These are phyloP conservation scores for Truncatella angustata DNA, from an alignment of 2,329 filamentous ascomycete genomes.

Conservation along the genomic window DNA sequence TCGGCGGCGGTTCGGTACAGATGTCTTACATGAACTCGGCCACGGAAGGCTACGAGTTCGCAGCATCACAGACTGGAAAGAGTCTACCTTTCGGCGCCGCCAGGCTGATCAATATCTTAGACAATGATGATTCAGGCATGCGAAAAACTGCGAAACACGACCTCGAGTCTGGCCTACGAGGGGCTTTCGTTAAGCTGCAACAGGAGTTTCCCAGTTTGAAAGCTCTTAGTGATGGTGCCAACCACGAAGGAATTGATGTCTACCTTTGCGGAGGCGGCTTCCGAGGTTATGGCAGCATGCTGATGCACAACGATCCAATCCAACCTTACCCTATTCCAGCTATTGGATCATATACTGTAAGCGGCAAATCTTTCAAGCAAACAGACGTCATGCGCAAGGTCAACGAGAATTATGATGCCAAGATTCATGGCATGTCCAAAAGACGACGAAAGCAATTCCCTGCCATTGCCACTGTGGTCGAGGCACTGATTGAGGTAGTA, in stretches of 20 bases:
- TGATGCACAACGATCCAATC: slow-evolving; percentile 75
- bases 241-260: slow-evolving; percentile 57
- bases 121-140: slow-evolving; percentile 34
- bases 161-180: slow-evolving; percentile 56
- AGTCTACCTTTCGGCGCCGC: slow-evolving; percentile 64
- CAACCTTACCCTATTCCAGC: slow-evolving; percentile 80
- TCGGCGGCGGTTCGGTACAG: slow-evolving; percentile 72
- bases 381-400: slow-evolving; percentile 49
- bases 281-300: slow-evolving; percentile 83
- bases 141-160: slow-evolving; percentile 48
- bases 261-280: slow-evolving; percentile 91
- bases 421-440: slow-evolving; percentile 76
- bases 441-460: slow-evolving; percentile 78
- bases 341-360: slow-evolving; percentile 74
- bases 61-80: slow-evolving; percentile 53
- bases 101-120: slow-evolving; percentile 50
- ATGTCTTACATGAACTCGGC: slow-evolving; percentile 61
- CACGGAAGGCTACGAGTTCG: slow-evolving; percentile 43
- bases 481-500: slow-evolving; percentile 67
- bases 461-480: slow-evolving; percentile 78
- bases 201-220: slow-evolving; percentile 49
- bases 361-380: slow-evolving; percentile 57
- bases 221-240: slow-evolving; percentile 32
- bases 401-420: slow-evolving; percentile 49
- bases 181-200: slow-evolving; percentile 57